phyloP scores from a whole-genome alignment of 1,139 yeast species.

The Geotrichum europaeum region DNA sequence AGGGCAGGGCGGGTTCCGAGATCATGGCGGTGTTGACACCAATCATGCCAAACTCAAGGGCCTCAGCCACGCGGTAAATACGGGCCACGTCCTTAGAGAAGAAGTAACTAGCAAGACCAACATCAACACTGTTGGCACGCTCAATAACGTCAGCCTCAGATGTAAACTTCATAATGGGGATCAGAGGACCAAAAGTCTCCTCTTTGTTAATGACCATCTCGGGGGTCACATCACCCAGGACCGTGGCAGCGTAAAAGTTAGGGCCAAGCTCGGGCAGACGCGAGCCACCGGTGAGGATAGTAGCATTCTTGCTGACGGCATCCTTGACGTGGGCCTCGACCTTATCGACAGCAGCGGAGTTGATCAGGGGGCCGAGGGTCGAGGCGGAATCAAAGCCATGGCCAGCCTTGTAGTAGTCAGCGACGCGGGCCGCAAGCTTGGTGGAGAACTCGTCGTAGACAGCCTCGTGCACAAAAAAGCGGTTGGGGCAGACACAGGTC shows the following conservation, averaged over 20 bases:
- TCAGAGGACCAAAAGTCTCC: conserved; percentile 90
- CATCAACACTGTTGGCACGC: conserved; percentile 62
- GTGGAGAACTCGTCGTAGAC: conserved; percentile 56
- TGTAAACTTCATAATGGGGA: conserved; percentile 58
- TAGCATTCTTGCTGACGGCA: conserved; percentile 69
- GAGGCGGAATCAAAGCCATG: conserved; percentile 59
- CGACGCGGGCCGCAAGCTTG: conserved; percentile 48
- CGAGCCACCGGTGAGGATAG: conserved; percentile 59
- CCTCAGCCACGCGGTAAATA: conserved; percentile 61
- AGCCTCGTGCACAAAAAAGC: conserved; percentile 58
- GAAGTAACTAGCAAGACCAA: conserved; percentile 77
- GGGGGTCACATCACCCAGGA: conserved; percentile 57
- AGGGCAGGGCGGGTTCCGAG: conserved; percentile 67
- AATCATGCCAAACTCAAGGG: conserved; percentile 74
- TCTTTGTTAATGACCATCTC: conserved; percentile 60
- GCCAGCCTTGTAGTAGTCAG: conserved; percentile 53
- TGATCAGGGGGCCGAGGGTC: conserved; percentile 83
- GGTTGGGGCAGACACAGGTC: conserved; percentile 78
- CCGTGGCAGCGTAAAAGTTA: conserved; percentile 71
- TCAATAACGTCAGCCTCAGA: conserved; percentile 63
- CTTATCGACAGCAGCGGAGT: conserved; percentile 57
- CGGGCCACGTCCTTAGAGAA: conserved; percentile 61
- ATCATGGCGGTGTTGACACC: conserved; percentile 69
- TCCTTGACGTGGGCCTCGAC: conserved; percentile 68
- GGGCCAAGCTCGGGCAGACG: conserved; percentile 61